Percentiles rank a stretch among this genome's conserved stretches.
phyloP scores from a whole-genome alignment of 1,284 basidiomycete species.

The Tylopilus orsonianus region DNA sequence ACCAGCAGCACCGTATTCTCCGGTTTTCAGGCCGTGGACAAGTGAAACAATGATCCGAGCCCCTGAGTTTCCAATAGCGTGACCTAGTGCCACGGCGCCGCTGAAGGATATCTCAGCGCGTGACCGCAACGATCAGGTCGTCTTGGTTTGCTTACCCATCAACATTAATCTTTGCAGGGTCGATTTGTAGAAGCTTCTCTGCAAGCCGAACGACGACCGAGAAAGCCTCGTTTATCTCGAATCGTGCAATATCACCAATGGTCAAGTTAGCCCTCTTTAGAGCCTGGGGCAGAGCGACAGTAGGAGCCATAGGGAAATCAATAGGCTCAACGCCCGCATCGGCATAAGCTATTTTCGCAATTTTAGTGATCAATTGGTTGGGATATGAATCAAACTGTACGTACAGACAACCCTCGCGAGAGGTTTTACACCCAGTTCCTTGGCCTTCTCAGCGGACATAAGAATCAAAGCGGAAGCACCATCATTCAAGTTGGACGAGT shows the following conservation, averaged over 20 bases:
- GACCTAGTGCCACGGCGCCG: constrained; percentile 91
- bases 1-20: constrained; percentile 95
- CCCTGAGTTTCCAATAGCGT: constrained; percentile 96
- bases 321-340: constrained; percentile 97
- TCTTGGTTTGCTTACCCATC: constrained; percentile 62
- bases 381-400: constrained; percentile 30
- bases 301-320: constrained; percentile 96
- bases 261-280: constrained; percentile 86
- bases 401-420: constrained; percentile 88
- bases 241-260: constrained; percentile 84
- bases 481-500: constrained; percentile 95
- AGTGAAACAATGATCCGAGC: constrained; percentile 95
- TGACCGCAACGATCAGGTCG: constrained; percentile 10
- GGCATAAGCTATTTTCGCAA: constrained; percentile 72
- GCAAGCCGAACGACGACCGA: constrained; percentile 91
- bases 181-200: constrained; percentile 85
- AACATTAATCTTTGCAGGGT: constrained; percentile 88
- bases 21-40: constrained; percentile 88
- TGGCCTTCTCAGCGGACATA: constrained; percentile 88
- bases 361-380: constrained; percentile 16
- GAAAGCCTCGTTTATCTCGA: constrained; percentile 99
- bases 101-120: constrained; percentile 39
- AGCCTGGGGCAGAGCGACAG: constrained; percentile 87
- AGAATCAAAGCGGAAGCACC: constrained; percentile 96
- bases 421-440: constrained; percentile 86